Percentiles rank a stretch among this genome's conserved stretches.
phyloP scores from a whole-genome alignment of 106 monocot genomes.

The Acorus calamus region DNA sequence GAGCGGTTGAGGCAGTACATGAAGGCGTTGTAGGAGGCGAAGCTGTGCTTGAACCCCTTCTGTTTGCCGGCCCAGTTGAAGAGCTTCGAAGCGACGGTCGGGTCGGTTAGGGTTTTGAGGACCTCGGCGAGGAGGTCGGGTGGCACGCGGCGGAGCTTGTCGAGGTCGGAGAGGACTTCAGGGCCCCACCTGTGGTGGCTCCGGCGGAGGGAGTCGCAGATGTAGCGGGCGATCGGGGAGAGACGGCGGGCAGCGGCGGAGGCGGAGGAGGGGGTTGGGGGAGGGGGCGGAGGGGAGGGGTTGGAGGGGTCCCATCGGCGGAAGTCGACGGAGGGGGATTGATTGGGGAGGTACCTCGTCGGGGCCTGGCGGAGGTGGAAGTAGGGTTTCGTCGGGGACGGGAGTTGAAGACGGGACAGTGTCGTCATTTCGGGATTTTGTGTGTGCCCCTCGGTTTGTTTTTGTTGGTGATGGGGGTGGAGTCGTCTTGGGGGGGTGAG shows the following conservation, averaged over 20 bases:
- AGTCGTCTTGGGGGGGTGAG: too few species aligned
- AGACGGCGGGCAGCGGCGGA: constrained; percentile 41
- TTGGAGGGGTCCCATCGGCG: constrained; percentile 48
- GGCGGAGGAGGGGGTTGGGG: constrained; percentile 9
- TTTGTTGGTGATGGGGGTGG: too few species aligned
- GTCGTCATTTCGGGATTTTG: too few species aligned
- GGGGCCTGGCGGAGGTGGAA: too few species aligned
- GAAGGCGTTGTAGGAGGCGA: constrained; percentile 72
- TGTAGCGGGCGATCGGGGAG: constrained; percentile 77
- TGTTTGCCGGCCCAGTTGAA: constrained; percentile 77
- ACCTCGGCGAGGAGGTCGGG: constrained; percentile 66
- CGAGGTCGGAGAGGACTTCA: constrained; percentile 57
- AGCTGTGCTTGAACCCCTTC: constrained; percentile 64
- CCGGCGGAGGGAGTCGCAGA: constrained; percentile 63
- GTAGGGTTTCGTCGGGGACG: too few species aligned
- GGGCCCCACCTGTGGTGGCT: constrained; percentile 54
- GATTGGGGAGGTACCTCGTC: too few species aligned
- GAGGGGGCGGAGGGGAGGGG: background rate
- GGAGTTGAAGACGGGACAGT: too few species aligned
- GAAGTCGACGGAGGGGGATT: constrained; percentile 29
- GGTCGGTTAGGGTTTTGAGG: constrained; percentile 41
- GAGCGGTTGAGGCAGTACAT: constrained; percentile 43
- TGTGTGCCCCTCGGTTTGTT: too few species aligned
- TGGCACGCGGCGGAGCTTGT: constrained; percentile 77
- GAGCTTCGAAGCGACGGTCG: constrained; percentile 49